A percentile compares a stretch with the other conserved stretches of the same genome.
phyloP scores from a whole-genome alignment of 176 grass and related monocot genomes.

The Coix lacrymajobi region DNA sequence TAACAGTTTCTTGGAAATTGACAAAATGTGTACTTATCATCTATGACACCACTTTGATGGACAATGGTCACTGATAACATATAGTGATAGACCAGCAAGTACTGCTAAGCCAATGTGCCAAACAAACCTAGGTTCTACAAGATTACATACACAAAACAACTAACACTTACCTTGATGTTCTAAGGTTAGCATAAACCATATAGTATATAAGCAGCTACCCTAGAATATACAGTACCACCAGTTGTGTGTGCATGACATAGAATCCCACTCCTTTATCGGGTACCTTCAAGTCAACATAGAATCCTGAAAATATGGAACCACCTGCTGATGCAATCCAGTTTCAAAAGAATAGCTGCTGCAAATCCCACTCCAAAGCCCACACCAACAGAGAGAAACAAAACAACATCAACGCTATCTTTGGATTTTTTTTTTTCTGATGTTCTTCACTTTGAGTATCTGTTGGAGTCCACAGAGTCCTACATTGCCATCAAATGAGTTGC shows the following conservation, averaged over 20 bases:
- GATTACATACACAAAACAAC: no score
- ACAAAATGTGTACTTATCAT: neutral
- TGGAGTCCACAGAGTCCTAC: neutral
- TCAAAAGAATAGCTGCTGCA: neutral
- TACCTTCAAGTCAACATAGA: no score
- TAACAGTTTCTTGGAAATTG: neutral
- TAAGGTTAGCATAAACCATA: no score
- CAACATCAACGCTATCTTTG: neutral
- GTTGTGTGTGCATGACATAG: neutral
- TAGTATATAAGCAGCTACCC: neutral
- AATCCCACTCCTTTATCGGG: neutral
- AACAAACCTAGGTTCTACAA: neutral
- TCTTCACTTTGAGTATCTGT: neutral
- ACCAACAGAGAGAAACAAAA: conserved; percentile 13
- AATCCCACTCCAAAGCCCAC: conserved; percentile 18
- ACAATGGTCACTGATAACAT: neutral
- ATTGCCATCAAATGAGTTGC: conserved; percentile 2
- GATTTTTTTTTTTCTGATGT: neutral
- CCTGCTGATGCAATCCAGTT: neutral
- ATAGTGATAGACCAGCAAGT: neutral
- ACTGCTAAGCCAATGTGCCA: neutral
- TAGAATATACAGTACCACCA: neutral
- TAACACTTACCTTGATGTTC: no score
- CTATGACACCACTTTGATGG: neutral
- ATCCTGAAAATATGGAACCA: neutral